Evolutionary conservation across 352 stramenopile genomes (phyloP), one percentile per base, ranked within the genome.

Genomic region (Globisporangium cylindrosporum): DNA sequence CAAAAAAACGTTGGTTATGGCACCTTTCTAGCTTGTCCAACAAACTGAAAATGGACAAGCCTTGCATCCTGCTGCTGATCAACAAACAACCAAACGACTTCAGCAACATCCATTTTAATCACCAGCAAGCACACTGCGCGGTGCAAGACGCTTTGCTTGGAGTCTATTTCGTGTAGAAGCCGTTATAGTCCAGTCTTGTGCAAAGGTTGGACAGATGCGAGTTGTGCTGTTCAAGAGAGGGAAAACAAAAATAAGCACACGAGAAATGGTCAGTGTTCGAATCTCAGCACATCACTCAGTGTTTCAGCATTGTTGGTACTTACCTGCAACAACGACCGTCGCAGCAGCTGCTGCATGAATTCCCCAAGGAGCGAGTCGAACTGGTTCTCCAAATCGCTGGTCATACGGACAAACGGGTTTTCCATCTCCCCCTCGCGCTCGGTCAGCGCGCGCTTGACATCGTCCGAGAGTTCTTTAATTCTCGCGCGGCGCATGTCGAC

Each of bases 331-430:
- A 89, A 76, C 15, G 89, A 96, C 10, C 88, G 81, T n/a, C 79
- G 82, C 36, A 94, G 68, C 55, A 98, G 69, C 75, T 97, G 81
- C 66, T 92, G 82, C 89, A 98, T 96, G 53, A 98, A 97, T 48
- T 97, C 83, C 8, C 73, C 74, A 22, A 97, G 77, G 22, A 97
- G 75, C 29, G 88, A 90, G 66, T 97, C 86, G 57, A 98, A 97
- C 24, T 94, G 86, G 51, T 88, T 89, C 68, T 96, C 86, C 25
- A 96, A 61, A 36, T 95, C 85, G 57, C 81, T 79, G 5, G 88
- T 95, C 71, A 89, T 90, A 15, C 79, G 76, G 22, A 90, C 80
- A 66, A 94, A 95, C 25, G 78, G 79, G 51, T 94, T 94, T 25
- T 90, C 88, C 32, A 76, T 66, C 22, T 92, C 78, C 8, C 80